Percentiles rank a stretch among this genome's conserved stretches.
Evolutionary conservation across 106 monocot species (phyloP).

Genomic region (Allium fistulosum): DNA sequence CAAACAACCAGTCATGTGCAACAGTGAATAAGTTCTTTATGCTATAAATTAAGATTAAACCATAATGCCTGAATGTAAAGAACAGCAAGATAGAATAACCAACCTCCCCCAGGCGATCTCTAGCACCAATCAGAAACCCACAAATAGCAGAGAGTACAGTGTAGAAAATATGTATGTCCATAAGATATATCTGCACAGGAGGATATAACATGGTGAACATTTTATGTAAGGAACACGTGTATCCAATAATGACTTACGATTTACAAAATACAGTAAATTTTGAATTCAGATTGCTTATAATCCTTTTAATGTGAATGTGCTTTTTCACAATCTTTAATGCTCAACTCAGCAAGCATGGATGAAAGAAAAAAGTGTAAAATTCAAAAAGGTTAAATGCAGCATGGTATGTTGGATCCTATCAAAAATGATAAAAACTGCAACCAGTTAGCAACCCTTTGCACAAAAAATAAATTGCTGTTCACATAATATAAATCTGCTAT

Average conservation of each 20-base stretch:
- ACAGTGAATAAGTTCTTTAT: too few relatives aligned
- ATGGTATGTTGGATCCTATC: background rate
- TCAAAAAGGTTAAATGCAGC: background rate
- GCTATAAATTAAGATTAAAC: too few relatives aligned
- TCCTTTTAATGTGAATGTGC: too few relatives aligned
- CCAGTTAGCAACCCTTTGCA: too few relatives aligned
- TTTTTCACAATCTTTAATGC: background rate
- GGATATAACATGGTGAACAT: background rate
- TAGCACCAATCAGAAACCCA: conserved; percentile 84
- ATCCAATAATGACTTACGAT: background rate
- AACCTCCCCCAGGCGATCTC: conserved; percentile 90
- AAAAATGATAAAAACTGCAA: too few relatives aligned
- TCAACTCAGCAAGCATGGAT: background rate
- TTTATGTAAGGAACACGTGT: too few relatives aligned
- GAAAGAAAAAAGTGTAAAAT: background rate
- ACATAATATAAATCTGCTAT: too few relatives aligned
- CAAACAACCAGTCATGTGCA: too few relatives aligned
- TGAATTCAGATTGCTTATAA: too few relatives aligned
- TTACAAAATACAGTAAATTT: too few relatives aligned
- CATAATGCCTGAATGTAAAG: too few relatives aligned
- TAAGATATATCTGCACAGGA: conserved; percentile 72
- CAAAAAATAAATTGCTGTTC: too few relatives aligned
- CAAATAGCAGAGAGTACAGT: conserved; percentile 69
- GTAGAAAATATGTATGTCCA: conserved; percentile 84
- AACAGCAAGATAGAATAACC: background rate